Evolutionary conservation across 139 green algal genomes (phyloP).

Genomic region (Chlorokybus atmophyticus): DNA sequence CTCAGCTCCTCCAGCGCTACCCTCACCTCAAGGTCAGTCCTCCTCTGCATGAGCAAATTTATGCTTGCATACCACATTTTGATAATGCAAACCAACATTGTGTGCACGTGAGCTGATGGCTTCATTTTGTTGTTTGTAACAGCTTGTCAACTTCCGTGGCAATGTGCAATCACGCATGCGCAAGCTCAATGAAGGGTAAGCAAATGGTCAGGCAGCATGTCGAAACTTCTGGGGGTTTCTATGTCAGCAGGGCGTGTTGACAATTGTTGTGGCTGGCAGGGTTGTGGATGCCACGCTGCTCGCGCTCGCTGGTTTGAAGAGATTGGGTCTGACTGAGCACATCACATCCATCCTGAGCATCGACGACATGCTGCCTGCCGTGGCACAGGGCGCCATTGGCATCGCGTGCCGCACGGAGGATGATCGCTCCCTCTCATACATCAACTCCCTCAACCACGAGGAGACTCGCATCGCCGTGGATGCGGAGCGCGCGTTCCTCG

Average conservation of each 20-base stretch:
- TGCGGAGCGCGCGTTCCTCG: constrained; percentile 88
- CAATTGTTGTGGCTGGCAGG: no score
- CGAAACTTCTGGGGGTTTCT: no score
- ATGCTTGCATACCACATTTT: background rate
- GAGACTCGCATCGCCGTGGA: constrained; percentile 85
- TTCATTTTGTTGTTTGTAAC: constrained; percentile 1
- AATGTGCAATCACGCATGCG: constrained; percentile 93
- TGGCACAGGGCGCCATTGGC: constrained; percentile 92
- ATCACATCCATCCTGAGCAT: constrained; percentile 68
- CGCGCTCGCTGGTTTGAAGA: constrained; percentile 86
- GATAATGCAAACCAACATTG: background rate
- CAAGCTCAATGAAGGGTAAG: constrained; percentile 93
- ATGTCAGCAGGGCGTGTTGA: no score
- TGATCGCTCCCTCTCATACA: constrained; percentile 34
- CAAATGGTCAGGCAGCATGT: no score
- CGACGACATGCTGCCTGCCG: constrained; percentile 92
- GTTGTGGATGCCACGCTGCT: constrained; percentile 80
- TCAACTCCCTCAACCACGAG: constrained; percentile 91
- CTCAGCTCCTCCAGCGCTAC: constrained; percentile 88
- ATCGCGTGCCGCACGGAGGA: constrained; percentile 90
- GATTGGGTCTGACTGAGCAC: constrained; percentile 85
- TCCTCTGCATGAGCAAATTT: background rate
- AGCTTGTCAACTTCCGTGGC: constrained; percentile 95
- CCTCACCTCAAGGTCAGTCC: constrained; percentile 36
- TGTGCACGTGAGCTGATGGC: background rate